phyloP scores from a whole-genome alignment of 2,329 filamentous ascomycete species.

The Xylaria sp. region DNA sequence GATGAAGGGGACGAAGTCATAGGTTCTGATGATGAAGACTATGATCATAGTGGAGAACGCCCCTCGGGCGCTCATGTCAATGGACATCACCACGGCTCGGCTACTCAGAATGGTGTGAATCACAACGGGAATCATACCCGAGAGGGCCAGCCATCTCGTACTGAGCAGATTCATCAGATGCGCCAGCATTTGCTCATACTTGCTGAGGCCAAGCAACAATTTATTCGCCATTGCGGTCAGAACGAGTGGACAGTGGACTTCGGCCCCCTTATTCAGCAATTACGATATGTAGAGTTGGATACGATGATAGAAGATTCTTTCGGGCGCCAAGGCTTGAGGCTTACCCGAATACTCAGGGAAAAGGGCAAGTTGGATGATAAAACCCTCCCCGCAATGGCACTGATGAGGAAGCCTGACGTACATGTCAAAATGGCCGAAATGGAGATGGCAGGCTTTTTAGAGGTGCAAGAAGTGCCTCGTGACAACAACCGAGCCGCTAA shows the following conservation, averaged over 20 bases:
- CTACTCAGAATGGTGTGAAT: constrained; percentile 44
- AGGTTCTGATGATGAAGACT: constrained; percentile 52
- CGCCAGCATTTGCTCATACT: constrained; percentile 79
- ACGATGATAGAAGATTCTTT: constrained; percentile 81
- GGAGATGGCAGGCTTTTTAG: constrained; percentile 85
- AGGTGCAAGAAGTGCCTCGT: constrained; percentile 93
- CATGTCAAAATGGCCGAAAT: constrained; percentile 86
- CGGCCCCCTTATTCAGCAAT: constrained; percentile 71
- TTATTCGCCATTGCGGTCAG: constrained; percentile 73
- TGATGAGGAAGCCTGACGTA: constrained; percentile 87
- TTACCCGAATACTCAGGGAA: constrained; percentile 85
- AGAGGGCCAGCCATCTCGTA: constrained; percentile 55
- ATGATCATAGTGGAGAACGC: constrained; percentile 48
- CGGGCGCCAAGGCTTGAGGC: constrained; percentile 78
- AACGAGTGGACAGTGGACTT: constrained; percentile 89
- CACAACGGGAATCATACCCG: constrained; percentile 56
- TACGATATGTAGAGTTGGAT: constrained; percentile 84
- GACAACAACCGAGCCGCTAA: constrained; percentile 84
- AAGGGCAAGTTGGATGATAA: constrained; percentile 97
- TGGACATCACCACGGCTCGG: constrained; percentile 38
- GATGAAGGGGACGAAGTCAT: constrained; percentile 47
- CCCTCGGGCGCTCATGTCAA: constrained; percentile 43
- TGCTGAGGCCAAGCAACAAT: constrained; percentile 73
- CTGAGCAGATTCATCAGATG: constrained; percentile 66
- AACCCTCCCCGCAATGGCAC: constrained; percentile 78